These are phyloP conservation scores for Prunella vulgaris DNA, from an alignment of 257 asterid genomes.

Conservation along the genomic window DNA sequence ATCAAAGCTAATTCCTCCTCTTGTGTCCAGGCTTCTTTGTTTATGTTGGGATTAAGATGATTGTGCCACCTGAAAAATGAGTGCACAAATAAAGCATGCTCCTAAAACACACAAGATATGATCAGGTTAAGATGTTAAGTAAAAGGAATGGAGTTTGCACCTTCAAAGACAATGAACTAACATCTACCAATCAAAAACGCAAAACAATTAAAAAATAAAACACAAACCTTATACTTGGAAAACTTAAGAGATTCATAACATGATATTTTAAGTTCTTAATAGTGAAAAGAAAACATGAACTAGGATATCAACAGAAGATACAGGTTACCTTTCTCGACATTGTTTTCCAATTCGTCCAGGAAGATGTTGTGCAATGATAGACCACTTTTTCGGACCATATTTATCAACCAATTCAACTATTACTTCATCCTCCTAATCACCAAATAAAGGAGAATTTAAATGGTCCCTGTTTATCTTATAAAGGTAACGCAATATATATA, in stretches of 20 bases:
- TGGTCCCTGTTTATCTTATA: not conserved
- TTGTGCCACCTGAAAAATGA: slow-evolving; percentile 87
- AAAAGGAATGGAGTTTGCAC: not conserved
- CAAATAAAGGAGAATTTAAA: slow-evolving; percentile 15
- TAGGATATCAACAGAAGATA: slow-evolving; percentile 12
- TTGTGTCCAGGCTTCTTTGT: slow-evolving; percentile 97
- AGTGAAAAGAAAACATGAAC: slow-evolving; percentile 5
- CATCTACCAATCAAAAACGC: not conserved
- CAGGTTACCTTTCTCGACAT: slow-evolving; percentile 85
- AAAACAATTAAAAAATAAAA: not conserved
- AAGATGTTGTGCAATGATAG: slow-evolving; percentile 89
- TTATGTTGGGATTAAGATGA: slow-evolving; percentile 92
- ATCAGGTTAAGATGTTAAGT: not conserved
- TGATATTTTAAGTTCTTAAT: not conserved
- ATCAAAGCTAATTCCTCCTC: slow-evolving; percentile 86
- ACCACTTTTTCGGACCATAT: slow-evolving; percentile 98
- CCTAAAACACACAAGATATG: not conserved
- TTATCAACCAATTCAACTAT: slow-evolving; percentile 71
- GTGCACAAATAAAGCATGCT: slow-evolving; percentile 1
- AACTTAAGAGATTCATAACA: not conserved
- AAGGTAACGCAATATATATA: not conserved
- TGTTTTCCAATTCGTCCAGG: slow-evolving; percentile 99
- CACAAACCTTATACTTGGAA: not conserved
- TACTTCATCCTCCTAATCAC: slow-evolving; percentile 79
- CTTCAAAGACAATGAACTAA: not conserved